Evolutionary conservation across 805 yeast genomes (phyloP), one percentile per base, ranked within the genome.

Genomic region (Ogataea parapolymorpha): DNA sequence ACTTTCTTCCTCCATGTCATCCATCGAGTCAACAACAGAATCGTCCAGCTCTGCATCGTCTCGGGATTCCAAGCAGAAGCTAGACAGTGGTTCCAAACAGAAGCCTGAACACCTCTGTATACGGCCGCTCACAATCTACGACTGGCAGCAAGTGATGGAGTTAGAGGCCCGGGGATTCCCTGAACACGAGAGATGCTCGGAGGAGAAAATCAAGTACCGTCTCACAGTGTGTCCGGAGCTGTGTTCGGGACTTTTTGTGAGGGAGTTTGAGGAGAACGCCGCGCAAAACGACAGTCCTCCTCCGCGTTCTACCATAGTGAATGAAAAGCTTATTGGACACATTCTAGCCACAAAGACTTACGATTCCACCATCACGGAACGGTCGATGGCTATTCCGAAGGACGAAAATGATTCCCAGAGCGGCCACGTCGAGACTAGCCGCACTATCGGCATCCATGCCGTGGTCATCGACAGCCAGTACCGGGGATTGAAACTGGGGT

Each of bases 201-300:
- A 55, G n/a, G 87, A 80, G 37, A 80, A 75, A 49, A 62, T 79
- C 40, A 67, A 65, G 49, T 91, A 86, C 67, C 74, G 97, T 53
- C 70, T 91, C 48, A 72, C 73, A 1, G 79, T 69, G 4, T 90
- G 97, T 60, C 98, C 98, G 8, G 99, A 91, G 61, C 74, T 91
- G 42, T 80, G 93, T 50, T 79, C 90, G 5, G 98, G 98, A 2
- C 71, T 93, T 42, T 93, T 91, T 56, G 71, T 88, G 37, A 72
- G 96, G 57, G 78, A 78, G 41, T 84, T 83, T 62, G 68, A 58
- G 34, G 40, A 42, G 14, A 58, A 50, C 11, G 67, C 62, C 23
- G 32, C 32, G 17, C 37, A 42, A 12, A 37, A 48, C 18, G 55
- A 53, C 23, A 49, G 47, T 31, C 72, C 67, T 37, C 80, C 79